Evolutionary conservation across 1,284 basidiomycete species (phyloP).

Genomic region (Sanguinoderma infundibulare): DNA sequence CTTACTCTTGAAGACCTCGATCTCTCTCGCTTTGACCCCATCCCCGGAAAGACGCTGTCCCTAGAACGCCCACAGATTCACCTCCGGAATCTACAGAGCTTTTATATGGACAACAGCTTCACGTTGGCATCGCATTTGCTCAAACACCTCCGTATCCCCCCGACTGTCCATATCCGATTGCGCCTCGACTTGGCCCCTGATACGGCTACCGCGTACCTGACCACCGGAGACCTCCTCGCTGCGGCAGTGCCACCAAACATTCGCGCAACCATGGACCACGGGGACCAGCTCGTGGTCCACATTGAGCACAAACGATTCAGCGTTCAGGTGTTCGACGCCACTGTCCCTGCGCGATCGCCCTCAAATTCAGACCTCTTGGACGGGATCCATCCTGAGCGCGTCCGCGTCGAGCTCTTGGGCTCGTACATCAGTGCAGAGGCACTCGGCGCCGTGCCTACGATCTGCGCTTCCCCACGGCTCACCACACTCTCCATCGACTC

Average conservation of each 20-base stretch:
- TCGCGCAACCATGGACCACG: background rate
- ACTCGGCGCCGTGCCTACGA: background rate
- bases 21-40: constrained; percentile 8
- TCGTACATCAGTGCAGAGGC: background rate
- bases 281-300: background rate
- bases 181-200: background rate
- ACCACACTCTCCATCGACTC: background rate
- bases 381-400: background rate
- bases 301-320: background rate
- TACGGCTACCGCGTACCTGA: background rate
- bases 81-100: background rate
- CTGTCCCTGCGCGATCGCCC: background rate
- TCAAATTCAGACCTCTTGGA: background rate
- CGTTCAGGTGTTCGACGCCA: background rate
- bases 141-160: background rate
- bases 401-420: background rate
- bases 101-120: background rate
- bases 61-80: background rate
- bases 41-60: background rate
- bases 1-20: constrained; percentile 7
- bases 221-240: background rate
- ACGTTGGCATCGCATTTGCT: background rate
- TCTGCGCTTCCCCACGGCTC: background rate
- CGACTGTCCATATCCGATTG: background rate
- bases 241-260: background rate